Base-by-base conservation (phyloP, 805 yeast species). In the Candida sithepensis region DNA sequence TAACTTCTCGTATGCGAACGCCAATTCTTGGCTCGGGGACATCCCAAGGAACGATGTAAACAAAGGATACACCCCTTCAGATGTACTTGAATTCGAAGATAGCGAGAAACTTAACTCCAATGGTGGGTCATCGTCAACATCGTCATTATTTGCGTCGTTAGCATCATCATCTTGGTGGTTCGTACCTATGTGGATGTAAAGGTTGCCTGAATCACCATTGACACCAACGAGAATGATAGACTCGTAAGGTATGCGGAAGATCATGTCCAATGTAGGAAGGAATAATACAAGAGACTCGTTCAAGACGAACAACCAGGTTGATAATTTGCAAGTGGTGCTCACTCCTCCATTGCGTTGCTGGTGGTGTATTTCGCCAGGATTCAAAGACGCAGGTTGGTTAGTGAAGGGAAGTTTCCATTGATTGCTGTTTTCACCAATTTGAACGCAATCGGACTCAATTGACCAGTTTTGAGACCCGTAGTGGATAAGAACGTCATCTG, bases 261-360 rank as follows among this genome's bases (percentile, higher is more conserved):
- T 45, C 6, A 54, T 13, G 2, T 46, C 34, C 2, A 34, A 14
- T 4, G 45, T 18, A 0, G 60, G 60, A 19, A 61, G 41, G 33
- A 55, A 51, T 1, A 60, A 32, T 2, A 60, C 21, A 6, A 63
- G 38, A 1, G 46, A 45, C 9, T 58, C 63, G 21, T 59, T 58
- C 21, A 63, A 43, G 16, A 63, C 48, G 33, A 60, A 61, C 1
- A 64, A 30, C 58, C 63, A 58, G 9, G 60, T 47, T 8, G 43
- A 43, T 8, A 58, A 40, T 26, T 8, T 26, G 12, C 30, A 26
- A 26, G n/a, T n/a, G n/a, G n/a, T n/a, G n/a, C n/a, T n/a, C n/a
- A n/a, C n/a, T n/a, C n/a, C n/a, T n/a, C n/a, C n/a, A n/a, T n/a
- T n/a, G n/a, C n/a, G n/a, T n/a, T 26, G 12, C 8, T 26, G 30